These are phyloP conservation scores for Zygotorulaspora florentina DNA, from an alignment of 805 yeast species.

Conservation along the genomic window DNA sequence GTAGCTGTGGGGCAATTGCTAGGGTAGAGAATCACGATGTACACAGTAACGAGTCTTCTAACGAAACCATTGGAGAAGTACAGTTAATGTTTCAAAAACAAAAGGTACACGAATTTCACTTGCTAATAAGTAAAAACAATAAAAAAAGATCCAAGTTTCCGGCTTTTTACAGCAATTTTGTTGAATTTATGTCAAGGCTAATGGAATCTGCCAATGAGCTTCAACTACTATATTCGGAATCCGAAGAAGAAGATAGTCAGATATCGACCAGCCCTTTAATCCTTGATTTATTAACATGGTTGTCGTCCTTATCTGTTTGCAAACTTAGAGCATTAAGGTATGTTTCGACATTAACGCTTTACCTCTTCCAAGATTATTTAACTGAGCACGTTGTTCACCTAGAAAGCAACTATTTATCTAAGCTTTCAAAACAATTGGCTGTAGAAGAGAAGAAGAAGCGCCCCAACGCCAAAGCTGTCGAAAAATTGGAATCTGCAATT, in stretches of 20 bases:
- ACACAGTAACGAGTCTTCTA: constrained; percentile 60
- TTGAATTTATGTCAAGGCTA: constrained; percentile 52
- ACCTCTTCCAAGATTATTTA: constrained; percentile 56
- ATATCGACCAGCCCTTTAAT: constrained; percentile 23
- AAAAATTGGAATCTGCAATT: constrained; percentile 43
- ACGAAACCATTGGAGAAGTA: constrained; percentile 69
- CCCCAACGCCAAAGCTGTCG: constrained; percentile 41
- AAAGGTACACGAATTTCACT: constrained; percentile 64
- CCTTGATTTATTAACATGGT: constrained; percentile 66
- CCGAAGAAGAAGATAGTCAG: constrained; percentile 28
- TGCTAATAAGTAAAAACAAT: constrained; percentile 47
- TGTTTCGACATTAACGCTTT: constrained; percentile 55
- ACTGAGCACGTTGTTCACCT: constrained; percentile 45
- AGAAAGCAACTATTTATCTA: constrained; percentile 37
- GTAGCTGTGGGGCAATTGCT: constrained; percentile 67
- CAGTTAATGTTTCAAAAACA: constrained; percentile 59
- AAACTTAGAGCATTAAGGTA: constrained; percentile 67
- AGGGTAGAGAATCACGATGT: constrained; percentile 74
- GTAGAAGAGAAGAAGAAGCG: constrained; percentile 38
- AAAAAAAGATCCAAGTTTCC: constrained; percentile 39
- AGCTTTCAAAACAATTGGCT: constrained; percentile 37
- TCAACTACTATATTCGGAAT: constrained; percentile 49
- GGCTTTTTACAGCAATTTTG: constrained; percentile 50
- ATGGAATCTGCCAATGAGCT: constrained; percentile 54
- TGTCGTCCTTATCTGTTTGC: constrained; percentile 66